Percentiles rank a stretch among this genome's conserved stretches.
These are phyloP conservation scores for Sugiyamaella americana DNA, from an alignment of 805 yeast species.

Conservation along the genomic window DNA sequence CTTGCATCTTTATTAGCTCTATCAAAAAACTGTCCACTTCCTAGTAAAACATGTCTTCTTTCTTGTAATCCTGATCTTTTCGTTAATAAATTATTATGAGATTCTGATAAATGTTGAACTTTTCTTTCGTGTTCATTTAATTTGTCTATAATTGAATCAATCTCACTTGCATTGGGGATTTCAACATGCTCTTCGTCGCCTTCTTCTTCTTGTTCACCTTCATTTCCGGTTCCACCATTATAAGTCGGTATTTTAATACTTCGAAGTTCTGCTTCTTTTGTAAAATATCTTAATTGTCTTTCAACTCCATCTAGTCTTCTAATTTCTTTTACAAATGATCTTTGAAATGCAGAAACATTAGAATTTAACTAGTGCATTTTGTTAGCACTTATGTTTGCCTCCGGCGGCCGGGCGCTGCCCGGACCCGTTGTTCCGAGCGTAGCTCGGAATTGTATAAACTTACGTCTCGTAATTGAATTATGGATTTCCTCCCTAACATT, in stretches of 20 bases:
- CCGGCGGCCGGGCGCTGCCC: no score
- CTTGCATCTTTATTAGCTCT: slow-evolving; percentile 30
- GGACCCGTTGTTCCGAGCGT: no score
- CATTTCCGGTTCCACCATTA: slow-evolving; percentile 35
- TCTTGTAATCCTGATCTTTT: slow-evolving; percentile 64
- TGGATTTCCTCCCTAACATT: slow-evolving; percentile 74
- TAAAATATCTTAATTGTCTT: slow-evolving; percentile 52
- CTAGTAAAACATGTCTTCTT: slow-evolving; percentile 53
- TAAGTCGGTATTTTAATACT: slow-evolving; percentile 25
- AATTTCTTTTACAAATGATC: slow-evolving; percentile 82
- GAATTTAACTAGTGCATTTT: slow-evolving; percentile 56
- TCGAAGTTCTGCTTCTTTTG: slow-evolving; percentile 26
- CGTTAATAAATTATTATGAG: slow-evolving; percentile 55
- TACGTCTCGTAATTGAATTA: slow-evolving; percentile 77
- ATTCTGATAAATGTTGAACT: slow-evolving; percentile 58
- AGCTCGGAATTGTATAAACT: no score
- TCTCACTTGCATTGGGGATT: slow-evolving; percentile 45
- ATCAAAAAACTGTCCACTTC: slow-evolving; percentile 44
- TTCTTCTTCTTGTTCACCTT: slow-evolving; percentile 3
- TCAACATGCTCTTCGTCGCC: slow-evolving; percentile 1
- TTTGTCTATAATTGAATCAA: slow-evolving; percentile 62
- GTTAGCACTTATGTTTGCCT: no score
- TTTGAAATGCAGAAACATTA: slow-evolving; percentile 72
- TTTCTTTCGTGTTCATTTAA: slow-evolving; percentile 65
- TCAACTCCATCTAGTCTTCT: slow-evolving; percentile 76